Base-by-base conservation (phyloP, 2,329 filamentous ascomycete species). In the Spiromastix sp. region DNA sequence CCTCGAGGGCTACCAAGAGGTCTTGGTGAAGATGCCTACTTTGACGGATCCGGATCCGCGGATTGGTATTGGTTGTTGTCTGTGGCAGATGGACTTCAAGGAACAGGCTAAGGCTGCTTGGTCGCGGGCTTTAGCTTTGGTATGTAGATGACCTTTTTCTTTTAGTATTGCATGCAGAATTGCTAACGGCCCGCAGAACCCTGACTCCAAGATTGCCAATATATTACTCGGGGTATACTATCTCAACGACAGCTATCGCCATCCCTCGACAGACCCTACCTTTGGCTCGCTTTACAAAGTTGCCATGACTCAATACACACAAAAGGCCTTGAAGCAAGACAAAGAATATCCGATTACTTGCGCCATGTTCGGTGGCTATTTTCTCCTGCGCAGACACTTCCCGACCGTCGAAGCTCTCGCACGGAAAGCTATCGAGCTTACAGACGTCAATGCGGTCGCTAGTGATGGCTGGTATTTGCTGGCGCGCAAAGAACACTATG, bases 391-490 rank as follows among this genome's bases (percentile, higher is more conserved):
- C 50, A 93, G 86, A 55, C 76, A 78, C 6, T 81, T 85, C 59
- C 64, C 75, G 16, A 86, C 85, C 41, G 86, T 91, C 7, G 86
- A 96, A 46, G 78, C 79, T 13, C 70, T 98, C 12, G 85, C 89
- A 5, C 82, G 87, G 55, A 91, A 91, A 57, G 87, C 91, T 5
- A 95, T 98, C 43, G 85, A 95, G 52, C 81, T 85, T 50, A 96
- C 91, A 2, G 91, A 98, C 54, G 85, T 96, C 48, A 94, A 94
- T 56, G 85, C 87, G 3, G 85, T 96, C 56, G 89, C 89, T 16
- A 94, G 89, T 61, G 93, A 98, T 55, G 93, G 91, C 22, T 96
- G 89, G 87, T 98, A 95, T 60, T 64, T 96, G 6, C 74, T 96
- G 26, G 91, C 86, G 18, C 74, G 87, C 41, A 95, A 93, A 56